Conservation (phyloP, 352 stramenopile species). For the Albugo candida region DNA sequence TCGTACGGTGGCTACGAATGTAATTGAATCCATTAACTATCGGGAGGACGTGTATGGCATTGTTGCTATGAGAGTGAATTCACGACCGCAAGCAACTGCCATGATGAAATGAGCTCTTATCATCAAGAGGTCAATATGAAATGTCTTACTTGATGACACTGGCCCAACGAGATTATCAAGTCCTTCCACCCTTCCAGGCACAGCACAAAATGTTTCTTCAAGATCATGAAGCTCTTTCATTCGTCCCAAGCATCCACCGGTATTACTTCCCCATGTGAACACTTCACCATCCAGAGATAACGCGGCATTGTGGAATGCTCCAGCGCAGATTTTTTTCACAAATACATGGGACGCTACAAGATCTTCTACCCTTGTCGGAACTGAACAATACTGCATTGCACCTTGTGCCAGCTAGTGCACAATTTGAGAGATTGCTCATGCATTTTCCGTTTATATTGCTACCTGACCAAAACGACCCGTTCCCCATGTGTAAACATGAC, state of each 20-base stretch:
- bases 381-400: conserved; percentile 38
- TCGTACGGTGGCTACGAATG: too few species aligned
- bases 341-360: conserved; percentile 65
- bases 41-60: conserved; percentile 83
- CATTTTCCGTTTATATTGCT: conserved; percentile 1
- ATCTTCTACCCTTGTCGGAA: conserved; percentile 58
- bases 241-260: conserved; percentile 74
- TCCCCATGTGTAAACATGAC: conserved; percentile 84
- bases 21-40: too few species aligned
- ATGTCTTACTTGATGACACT: conserved; percentile 41
- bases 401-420: conserved; percentile 36
- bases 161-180: conserved; percentile 48
- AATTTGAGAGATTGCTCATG: neutral
- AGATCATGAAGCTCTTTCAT: conserved; percentile 41
- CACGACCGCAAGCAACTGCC: conserved; percentile 74
- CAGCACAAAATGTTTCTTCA: conserved; percentile 64
- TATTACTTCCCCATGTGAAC: conserved; percentile 88
- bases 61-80: conserved; percentile 84
- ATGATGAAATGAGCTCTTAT: neutral
- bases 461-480: conserved; percentile 83
- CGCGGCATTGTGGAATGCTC: conserved; percentile 83
- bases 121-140: neutral
- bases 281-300: conserved; percentile 83
- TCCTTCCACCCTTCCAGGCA: conserved; percentile 51
- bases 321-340: conserved; percentile 68